phyloP scores from a whole-genome alignment of 1,284 basidiomycete species.

The Cerrena zonata region DNA sequence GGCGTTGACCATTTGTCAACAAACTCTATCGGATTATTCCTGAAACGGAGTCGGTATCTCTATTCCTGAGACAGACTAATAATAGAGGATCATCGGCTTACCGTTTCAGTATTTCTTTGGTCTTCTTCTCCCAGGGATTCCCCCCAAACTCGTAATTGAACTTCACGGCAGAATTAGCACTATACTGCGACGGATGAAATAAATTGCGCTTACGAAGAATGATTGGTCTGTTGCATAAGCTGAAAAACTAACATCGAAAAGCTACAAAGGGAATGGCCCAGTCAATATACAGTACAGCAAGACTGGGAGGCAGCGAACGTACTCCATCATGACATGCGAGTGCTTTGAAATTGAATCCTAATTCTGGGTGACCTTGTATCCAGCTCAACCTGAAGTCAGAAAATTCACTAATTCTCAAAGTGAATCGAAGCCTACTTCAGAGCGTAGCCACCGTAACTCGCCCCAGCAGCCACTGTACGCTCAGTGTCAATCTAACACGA shows the following conservation, averaged over 20 bases:
- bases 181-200: neutral
- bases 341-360: slow-evolving; percentile 80
- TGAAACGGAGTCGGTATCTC: no score
- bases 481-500: slow-evolving; percentile 76
- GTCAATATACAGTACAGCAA: slow-evolving; percentile 2
- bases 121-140: slow-evolving; percentile 64
- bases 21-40: slow-evolving; percentile 71
- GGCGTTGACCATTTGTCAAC: slow-evolving; percentile 84
- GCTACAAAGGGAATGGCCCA: slow-evolving; percentile 28
- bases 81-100: no score
- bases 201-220: slow-evolving; percentile 62
- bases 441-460: slow-evolving; percentile 78
- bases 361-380: slow-evolving; percentile 90
- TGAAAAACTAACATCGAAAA: slow-evolving; percentile 68
- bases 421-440: slow-evolving; percentile 65
- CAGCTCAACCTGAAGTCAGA: slow-evolving; percentile 65
- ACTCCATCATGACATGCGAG: slow-evolving; percentile 87
- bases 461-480: slow-evolving; percentile 76
- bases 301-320: slow-evolving; percentile 16
- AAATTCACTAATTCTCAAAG: no score
- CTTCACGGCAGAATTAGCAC: slow-evolving; percentile 29
- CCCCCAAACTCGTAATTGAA: slow-evolving; percentile 83
- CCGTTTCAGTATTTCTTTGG: no score
- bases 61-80: no score
- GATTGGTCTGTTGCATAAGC: slow-evolving; percentile 81